Evolutionary conservation across 306 rosid genomes (phyloP), one percentile per base, ranked within the genome.

Genomic region (Cotoneaster glaucophyllus): DNA sequence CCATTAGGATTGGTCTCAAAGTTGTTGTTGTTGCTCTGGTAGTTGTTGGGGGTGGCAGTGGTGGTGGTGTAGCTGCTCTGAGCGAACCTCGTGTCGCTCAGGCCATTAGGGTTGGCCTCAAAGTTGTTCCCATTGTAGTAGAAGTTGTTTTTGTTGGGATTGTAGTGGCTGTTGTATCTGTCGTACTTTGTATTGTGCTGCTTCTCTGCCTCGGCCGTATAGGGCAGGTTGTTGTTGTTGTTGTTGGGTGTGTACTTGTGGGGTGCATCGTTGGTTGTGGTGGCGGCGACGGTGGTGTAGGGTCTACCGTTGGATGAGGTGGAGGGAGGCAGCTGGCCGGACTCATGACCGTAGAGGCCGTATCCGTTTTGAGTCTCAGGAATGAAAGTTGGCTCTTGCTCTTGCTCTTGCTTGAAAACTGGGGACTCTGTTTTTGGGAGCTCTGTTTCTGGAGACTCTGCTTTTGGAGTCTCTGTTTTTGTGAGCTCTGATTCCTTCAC

Each of bases 291-390:
- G 65, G 85, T 24, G 61, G 82, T 77, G 69, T 77, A 75, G 22
- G 52, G 71, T 6, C 15, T 72, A 8, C 26, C 76, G 8, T 79
- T 61, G 44, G 77, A 25, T 37, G 78, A 52, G 79, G 90, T 70
- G 58, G 85, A 19, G 44, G 93, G 88, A 67, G 90, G 86, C 52
- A 79, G 25, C 73, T 90, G 76, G 39, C 76, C 70, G 52, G 91
- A 75, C 39, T 95, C 92, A 59, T 89, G 97, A 65, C 99, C 97
- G 75, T 95, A 95, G 41, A 95, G 84, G 72, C 97, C 99, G 70
- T 95, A 89, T 74, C 90, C 86, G 73, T 80, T 83, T 78, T 89
- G 85, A 68, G 88, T 85, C 53, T 90, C 87, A 2, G 86, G 90
- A 78, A 84, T 69, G 85, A 92, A 95, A 39, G 48, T 37, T 6